phyloP scores from a whole-genome alignment of 2,329 filamentous ascomycete genomes.

The Sordariomycetes sp. region DNA sequence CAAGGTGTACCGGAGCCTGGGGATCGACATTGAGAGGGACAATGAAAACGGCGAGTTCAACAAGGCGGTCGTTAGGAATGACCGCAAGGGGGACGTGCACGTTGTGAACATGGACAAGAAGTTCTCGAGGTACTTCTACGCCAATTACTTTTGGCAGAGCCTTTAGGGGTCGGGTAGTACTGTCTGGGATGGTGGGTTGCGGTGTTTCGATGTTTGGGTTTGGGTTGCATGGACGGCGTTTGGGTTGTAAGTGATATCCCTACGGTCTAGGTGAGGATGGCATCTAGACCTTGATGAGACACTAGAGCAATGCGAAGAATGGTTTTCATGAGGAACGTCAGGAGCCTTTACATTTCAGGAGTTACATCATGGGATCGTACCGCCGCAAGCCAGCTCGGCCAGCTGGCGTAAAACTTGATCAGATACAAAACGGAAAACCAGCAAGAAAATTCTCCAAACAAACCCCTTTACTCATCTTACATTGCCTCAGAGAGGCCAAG shows the following conservation, averaged over 20 bases:
- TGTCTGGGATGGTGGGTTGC: not conserved
- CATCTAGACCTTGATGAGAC: not conserved
- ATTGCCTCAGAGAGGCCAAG: not conserved
- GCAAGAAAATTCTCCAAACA: not conserved
- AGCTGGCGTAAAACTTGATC: not conserved
- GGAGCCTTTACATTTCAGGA: not conserved
- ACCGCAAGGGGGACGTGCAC: conserved; percentile 81
- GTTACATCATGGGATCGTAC: not conserved
- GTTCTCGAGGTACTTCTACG: conserved; percentile 84
- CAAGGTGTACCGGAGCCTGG: conserved; percentile 83
- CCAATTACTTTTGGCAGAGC: conserved; percentile 92
- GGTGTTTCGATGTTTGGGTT: not conserved
- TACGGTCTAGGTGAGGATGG: not conserved
- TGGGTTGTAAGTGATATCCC: not conserved
- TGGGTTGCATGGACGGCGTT: not conserved
- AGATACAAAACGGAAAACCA: not conserved
- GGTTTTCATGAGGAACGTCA: not conserved
- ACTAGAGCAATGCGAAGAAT: not conserved
- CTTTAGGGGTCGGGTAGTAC: conserved; percentile 33
- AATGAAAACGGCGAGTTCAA: conserved; percentile 68
- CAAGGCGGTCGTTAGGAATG: conserved; percentile 77
- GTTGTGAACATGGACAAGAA: conserved; percentile 91
- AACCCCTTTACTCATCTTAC: not conserved
- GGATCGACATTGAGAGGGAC: conserved; percentile 76
- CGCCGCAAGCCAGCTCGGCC: not conserved